A percentile compares a stretch with the other conserved stretches of the same genome.
Conservation (phyloP, 1,284 basidiomycete species). For the Schizopora paradoxa region DNA sequence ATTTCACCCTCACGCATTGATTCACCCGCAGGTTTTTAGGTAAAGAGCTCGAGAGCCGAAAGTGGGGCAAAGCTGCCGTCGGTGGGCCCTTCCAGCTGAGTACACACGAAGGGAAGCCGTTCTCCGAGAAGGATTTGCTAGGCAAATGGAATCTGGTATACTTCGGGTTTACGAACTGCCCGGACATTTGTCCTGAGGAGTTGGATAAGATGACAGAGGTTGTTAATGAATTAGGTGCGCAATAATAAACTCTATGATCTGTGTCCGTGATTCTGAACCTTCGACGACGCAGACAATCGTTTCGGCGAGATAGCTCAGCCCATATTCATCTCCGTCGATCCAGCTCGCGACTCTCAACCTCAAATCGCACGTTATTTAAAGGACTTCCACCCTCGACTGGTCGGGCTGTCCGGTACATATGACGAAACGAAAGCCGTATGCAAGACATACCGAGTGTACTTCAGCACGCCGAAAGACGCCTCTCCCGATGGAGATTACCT, state of each 20-base stretch:
- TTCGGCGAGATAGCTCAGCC: constrained; percentile 68
- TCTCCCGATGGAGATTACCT: constrained; percentile 89
- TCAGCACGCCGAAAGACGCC: constrained; percentile 92
- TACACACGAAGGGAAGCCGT: constrained; percentile 62
- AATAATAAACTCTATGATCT: neutral
- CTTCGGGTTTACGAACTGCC: constrained; percentile 97
- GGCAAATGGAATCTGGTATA: constrained; percentile 91
- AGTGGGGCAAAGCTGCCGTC: constrained; percentile 68
- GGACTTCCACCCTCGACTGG: constrained; percentile 89
- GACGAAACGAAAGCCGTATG: constrained; percentile 84
- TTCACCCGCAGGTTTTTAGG: constrained; percentile 35
- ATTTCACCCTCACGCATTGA: neutral
- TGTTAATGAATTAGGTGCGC: constrained; percentile 71
- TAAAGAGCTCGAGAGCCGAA: constrained; percentile 56
- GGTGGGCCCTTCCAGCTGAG: constrained; percentile 86
- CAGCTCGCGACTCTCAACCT: constrained; percentile 78
- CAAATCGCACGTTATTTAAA: constrained; percentile 56
- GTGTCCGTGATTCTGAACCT: constrained; percentile 2
- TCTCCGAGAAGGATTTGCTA: constrained; percentile 80
- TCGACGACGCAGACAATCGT: constrained; percentile 51
- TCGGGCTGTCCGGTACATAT: constrained; percentile 87
- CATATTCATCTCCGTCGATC: constrained; percentile 95
- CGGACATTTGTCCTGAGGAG: constrained; percentile 98
- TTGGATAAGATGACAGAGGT: constrained; percentile 92
- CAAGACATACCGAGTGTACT: constrained; percentile 97